Base-by-base conservation (phyloP, 371 early-diverging fungal genomes). In the Rhizopus arrhizus region DNA sequence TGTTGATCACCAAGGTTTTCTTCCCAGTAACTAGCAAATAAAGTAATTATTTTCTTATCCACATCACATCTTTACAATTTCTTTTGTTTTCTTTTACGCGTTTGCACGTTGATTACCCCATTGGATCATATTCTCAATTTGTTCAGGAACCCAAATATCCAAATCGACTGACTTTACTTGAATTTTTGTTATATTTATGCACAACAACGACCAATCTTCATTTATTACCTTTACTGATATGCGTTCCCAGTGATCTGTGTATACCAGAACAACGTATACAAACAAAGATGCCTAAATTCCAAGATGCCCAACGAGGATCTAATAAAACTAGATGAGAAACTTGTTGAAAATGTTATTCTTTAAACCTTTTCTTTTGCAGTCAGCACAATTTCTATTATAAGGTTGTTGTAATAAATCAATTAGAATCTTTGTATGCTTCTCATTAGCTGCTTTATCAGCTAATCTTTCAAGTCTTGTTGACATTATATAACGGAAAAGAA, bases 261-360 rank as follows among this genome's bases (percentile, higher is more conserved):
- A 85, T 79, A 5, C 91, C 91, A 15, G 87, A 85, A 75, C 93
- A 92, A 3, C 87, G 77, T 58, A 91, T 89, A 68, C 93, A 92
- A 53, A 92, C 65, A 70, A 92, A 91, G 41, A 88, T 69, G 32
- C 93, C 91, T 31, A 92, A 68, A 68, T 91, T 91, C 87, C 88
- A 91, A 28, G 87, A 88, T 6, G 89, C 89, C 91, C 91, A 91
- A 13, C 91, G 84, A 49, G 93, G 91, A 78, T 91, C 93, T 89
- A 13, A 32, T 54, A 35, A 49, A 32, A 61, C 3, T 22, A 15
- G 33, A 33, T 38, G 32, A 48, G 53, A 35, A 8, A 36, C 35
- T 9, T 10, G 15, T 15, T 38, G 40, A 13, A 11, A 9, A 9
- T 41, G 41, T 33, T 29, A 31, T 43, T 1, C 7, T 13, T 32